Conservation (phyloP, 441 rosid species). For the Eutrema salsugineum region DNA sequence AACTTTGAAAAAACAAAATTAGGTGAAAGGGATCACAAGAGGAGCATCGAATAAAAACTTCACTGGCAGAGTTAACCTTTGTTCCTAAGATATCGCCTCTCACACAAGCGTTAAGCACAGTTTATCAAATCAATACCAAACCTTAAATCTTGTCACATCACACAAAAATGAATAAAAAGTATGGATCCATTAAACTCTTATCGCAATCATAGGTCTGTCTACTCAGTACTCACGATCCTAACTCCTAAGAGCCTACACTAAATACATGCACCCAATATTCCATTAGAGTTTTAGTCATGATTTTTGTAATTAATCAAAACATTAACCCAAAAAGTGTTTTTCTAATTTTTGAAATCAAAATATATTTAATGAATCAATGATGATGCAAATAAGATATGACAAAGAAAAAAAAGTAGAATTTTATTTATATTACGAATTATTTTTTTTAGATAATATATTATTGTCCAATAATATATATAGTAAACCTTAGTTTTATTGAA, state of each 20-base stretch:
- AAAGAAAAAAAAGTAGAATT: too few species aligned
- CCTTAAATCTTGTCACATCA: background rate
- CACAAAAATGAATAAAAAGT: background rate
- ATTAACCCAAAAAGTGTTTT: too few species aligned
- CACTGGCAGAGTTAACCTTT: background rate
- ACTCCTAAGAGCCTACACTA: background rate
- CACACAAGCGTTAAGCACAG: background rate
- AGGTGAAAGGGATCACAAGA: background rate
- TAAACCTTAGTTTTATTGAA: too few species aligned
- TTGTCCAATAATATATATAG: too few species aligned
- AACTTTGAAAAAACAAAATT: background rate
- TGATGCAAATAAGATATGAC: too few species aligned
- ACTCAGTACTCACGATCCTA: background rate
- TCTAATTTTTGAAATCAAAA: too few species aligned
- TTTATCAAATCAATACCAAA: background rate
- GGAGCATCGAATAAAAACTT: background rate
- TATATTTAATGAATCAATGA: too few species aligned
- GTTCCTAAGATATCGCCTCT: background rate
- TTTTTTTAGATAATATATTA: too few species aligned
- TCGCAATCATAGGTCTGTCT: background rate
- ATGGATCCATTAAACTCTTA: background rate
- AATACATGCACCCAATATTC: background rate
- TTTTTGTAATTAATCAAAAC: too few species aligned
- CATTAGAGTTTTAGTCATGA: too few species aligned
- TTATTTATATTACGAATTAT: too few species aligned